These are phyloP conservation scores for Letharia lupina DNA, from an alignment of 495 filamentous ascomycete species.

Conservation along the genomic window DNA sequence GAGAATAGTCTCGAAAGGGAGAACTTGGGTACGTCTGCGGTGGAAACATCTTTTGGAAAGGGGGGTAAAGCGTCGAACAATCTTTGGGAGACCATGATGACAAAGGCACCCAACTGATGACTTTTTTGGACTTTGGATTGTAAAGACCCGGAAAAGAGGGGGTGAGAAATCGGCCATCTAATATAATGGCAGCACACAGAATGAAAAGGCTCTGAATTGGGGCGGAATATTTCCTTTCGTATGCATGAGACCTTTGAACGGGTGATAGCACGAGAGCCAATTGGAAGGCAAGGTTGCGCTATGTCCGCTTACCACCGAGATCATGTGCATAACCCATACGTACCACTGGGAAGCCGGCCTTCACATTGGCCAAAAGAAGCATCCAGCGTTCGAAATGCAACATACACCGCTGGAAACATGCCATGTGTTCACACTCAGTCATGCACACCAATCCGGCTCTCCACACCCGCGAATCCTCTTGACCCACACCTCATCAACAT, in stretches of 20 bases:
- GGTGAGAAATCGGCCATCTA: neutral
- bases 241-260: neutral
- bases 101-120: neutral
- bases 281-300: neutral
- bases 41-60: neutral
- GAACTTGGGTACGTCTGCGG: neutral
- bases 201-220: no score
- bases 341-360: neutral
- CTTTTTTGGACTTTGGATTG: neutral
- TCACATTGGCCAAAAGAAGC: neutral
- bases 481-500: neutral
- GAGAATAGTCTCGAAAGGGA: constrained; percentile 42
- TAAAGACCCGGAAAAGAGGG: neutral
- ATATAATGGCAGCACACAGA: no score
- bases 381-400: neutral
- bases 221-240: neutral
- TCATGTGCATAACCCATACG: neutral
- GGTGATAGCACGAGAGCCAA: no score
- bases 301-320: neutral
- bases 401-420: neutral
- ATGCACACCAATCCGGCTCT: neutral
- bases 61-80: neutral
- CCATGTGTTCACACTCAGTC: neutral
- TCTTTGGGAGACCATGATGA: neutral
- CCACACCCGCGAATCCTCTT: neutral